Evolutionary conservation across 2,329 filamentous ascomycete species (phyloP), one percentile per base, ranked within the genome.

Genomic region (Pseudopyrenochaeta lycopersici): DNA sequence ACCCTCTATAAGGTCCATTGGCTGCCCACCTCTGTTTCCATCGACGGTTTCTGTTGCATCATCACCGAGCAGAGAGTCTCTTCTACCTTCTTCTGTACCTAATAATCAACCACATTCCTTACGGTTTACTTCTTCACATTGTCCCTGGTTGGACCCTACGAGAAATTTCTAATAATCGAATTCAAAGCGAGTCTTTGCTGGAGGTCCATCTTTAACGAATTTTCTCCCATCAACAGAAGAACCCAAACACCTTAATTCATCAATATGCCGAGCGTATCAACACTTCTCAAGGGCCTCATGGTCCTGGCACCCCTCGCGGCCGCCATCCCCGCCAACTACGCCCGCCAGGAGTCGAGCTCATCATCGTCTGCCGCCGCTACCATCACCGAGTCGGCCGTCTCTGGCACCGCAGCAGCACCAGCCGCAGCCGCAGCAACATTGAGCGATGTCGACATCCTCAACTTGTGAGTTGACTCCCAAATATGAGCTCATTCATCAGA

Each of bases 401-500:
- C 65, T 30, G 38, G 54, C 3, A 36, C 61, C 5, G 47, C 62
- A 12, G 61, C 66, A 27, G 52, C 65, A 27, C 50, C 66, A 27
- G 57, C 68, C 50, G 52, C 61, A 14, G 56, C 70, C 30, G 62
- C 48, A 29, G 67, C 62, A 48, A 73, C 68, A n/a, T 61, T 84
- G 59, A 78, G 73, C 27, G 81, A 84, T 72, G 67, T 80, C 33
- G 81, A 83, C 66, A 82, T 84, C 57, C 76, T 84, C 40, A 79
- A 83, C 76, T 84, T 83, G 81, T 84, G 72, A 67, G 80, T 71
- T 17, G 10, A 40, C 4, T n/a, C 1, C 9, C 14, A 15, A 20
- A 15, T 6, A n/a, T 7, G 9, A 62, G 67, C 69, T 17, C 38
- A 42, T 56, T 17, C 33, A 63, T 60, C 45, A 64, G 18, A 27